Conservation (phyloP, 306 rosid species). For the Dalbergia cochinchinensis region DNA sequence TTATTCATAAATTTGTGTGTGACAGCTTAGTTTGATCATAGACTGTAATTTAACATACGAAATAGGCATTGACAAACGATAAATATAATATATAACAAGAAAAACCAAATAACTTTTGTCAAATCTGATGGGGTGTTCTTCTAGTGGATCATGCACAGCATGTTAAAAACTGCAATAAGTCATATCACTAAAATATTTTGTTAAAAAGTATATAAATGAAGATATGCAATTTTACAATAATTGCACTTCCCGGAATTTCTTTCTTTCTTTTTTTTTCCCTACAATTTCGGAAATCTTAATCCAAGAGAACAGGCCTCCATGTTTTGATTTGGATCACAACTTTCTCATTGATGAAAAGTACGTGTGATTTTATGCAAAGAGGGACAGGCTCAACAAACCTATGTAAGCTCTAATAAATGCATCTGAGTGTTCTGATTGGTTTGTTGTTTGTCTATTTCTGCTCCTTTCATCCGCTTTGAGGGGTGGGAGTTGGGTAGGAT, state of each 20-base stretch:
- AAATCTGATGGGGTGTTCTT: too few species aligned
- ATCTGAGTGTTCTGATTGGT: constrained; percentile 35
- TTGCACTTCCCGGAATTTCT: neutral
- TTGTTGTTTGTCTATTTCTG: constrained; percentile 28
- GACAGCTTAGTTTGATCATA: too few species aligned
- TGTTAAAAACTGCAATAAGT: too few species aligned
- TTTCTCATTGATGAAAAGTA: constrained; percentile 12
- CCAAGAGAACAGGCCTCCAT: neutral
- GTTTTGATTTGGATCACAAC: constrained; percentile 44
- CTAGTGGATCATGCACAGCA: too few species aligned
- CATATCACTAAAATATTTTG: too few species aligned
- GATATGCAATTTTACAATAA: too few species aligned
- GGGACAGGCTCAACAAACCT: constrained; percentile 6
- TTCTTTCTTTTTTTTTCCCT: neutral
- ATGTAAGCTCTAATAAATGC: constrained; percentile 42
- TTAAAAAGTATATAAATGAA: too few species aligned
- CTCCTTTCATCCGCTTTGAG: constrained; percentile 5
- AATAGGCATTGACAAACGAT: too few species aligned
- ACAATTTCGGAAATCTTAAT: neutral
- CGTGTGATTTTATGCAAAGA: constrained; percentile 40
- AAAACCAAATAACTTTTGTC: too few species aligned
- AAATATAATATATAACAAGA: too few species aligned
- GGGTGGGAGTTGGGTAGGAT: constrained; percentile 7
- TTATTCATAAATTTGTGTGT: too few species aligned
- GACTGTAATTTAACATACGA: too few species aligned